Base-by-base conservation (phyloP, 208 protist species). In the Leishmania major region DNA sequence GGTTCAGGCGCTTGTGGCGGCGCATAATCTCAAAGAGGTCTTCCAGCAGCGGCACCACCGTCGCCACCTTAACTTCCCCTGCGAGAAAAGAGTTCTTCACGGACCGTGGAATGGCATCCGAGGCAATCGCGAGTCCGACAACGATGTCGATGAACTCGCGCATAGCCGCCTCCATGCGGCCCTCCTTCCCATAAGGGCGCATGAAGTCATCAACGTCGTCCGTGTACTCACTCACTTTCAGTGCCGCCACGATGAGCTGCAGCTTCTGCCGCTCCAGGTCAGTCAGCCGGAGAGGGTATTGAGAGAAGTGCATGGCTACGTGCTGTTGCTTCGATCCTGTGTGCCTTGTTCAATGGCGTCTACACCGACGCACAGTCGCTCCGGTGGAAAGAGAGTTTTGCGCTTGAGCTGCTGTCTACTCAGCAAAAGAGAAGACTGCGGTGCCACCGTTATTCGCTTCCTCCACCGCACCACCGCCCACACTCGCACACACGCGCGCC, bases 1-100 rank as follows among this genome's bases (percentile, higher is more conserved):
- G 98, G 85, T 99, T 99, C 78, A 99, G 94, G 49, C 99, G 95
- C 87, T 99, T 99, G 89, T 99, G 97, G 60, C 99, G 94, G 11
- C 99, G 94, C 78, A 97, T 90, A 62, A 99, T 93, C 88, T 99
- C 98, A 88, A 99, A 99, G 13, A 99, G 83, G 40, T 89, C 88
- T 84, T 93, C 91, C 55, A 99, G 97, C 64, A 99, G 81, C 7
- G 85, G 87, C 57, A 90, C 86, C 11, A 92, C 79, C 15, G 86
- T 71, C 22, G 71, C 35, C 57, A 94, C 77, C 47, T 62, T 77
- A 59, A 78, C 59, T 25, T 91, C 87, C 31, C 89, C 89, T 17
- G 83, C 79, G 10, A 92, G 62, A 62, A 97, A 85, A 28, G 87
- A 81, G 8, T 93, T 89, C 79, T 91, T 94, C 19, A 92, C 75